Evolutionary conservation across 768 basidiomycete genomes (phyloP).

Genomic region (Neoboletus magnificus): DNA sequence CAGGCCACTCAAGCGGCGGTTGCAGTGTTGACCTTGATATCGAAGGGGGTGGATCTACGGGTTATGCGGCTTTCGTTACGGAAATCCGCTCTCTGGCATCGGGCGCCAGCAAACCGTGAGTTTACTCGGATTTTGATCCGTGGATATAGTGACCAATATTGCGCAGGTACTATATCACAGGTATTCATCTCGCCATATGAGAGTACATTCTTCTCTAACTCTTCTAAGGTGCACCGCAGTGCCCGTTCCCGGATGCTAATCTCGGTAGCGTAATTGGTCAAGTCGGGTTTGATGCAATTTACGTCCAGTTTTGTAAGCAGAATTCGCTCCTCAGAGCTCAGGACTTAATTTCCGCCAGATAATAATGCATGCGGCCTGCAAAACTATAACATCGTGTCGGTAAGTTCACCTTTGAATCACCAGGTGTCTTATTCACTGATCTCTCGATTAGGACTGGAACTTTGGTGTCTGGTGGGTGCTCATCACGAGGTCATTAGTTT

Average conservation of each 20-base stretch:
- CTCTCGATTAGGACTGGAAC: conserved; percentile 43
- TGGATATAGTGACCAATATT: conserved; percentile 1
- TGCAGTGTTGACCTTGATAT: conserved; percentile 68
- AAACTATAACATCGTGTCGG: conserved; percentile 52
- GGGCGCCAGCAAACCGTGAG: conserved; percentile 22
- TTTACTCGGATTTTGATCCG: neutral
- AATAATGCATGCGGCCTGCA: conserved; percentile 44
- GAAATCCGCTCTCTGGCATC: conserved; percentile 26
- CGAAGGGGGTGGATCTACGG: conserved; percentile 55
- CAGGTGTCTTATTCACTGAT: neutral
- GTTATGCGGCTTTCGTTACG: conserved; percentile 47
- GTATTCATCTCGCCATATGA: conserved; percentile 4
- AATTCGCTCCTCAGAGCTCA: neutral
- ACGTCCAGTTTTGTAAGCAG: conserved; percentile 59
- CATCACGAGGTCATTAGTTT: neutral
- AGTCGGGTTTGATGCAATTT: conserved; percentile 68
- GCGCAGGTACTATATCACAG: conserved; percentile 61
- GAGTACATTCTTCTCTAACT: neutral
- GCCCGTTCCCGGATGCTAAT: conserved; percentile 66
- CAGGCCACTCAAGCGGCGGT: neutral
- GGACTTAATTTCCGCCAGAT: conserved; percentile 25
- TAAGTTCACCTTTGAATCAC: conserved; percentile 28
- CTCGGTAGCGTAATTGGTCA: conserved; percentile 57
- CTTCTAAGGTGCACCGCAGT: conserved; percentile 35
- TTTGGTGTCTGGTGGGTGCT: conserved; percentile 31